Conservation (phyloP, 208 protist species). For the Crithidia thermophila region DNA sequence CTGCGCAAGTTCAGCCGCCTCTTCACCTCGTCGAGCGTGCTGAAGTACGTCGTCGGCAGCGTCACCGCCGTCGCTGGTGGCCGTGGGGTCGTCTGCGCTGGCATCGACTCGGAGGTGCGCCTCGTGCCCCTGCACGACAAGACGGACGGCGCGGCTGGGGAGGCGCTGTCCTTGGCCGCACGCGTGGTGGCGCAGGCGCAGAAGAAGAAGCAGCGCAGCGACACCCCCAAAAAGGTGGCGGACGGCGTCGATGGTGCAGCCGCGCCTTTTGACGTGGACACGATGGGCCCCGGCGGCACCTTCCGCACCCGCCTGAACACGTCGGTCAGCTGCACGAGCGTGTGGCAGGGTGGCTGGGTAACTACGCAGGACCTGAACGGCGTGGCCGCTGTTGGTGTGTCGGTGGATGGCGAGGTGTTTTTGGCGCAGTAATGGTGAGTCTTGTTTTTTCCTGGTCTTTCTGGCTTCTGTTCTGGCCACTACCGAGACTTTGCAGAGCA, state of each 20-base stretch:
- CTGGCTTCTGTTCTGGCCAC: no score
- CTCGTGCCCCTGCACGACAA: slow-evolving; percentile 41
- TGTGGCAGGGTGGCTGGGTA: slow-evolving; percentile 82
- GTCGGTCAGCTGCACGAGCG: slow-evolving; percentile 57
- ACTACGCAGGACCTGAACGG: slow-evolving; percentile 32
- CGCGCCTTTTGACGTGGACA: neutral
- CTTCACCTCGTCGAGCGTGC: slow-evolving; percentile 59
- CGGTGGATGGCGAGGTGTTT: slow-evolving; percentile 73
- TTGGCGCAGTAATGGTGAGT: slow-evolving; percentile 37
- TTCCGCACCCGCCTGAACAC: slow-evolving; percentile 82
- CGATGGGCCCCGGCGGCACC: slow-evolving; percentile 36
- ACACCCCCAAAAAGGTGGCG: neutral
- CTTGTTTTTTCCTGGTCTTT: neutral
- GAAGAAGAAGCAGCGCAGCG: slow-evolving; percentile 19
- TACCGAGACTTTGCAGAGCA: no score
- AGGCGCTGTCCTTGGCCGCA: slow-evolving; percentile 15
- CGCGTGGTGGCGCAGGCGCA: slow-evolving; percentile 17
- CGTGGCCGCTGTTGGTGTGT: slow-evolving; percentile 62
- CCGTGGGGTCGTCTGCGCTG: slow-evolving; percentile 58
- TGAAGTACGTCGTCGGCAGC: slow-evolving; percentile 77
- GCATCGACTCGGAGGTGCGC: slow-evolving; percentile 68
- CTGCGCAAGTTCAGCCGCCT: slow-evolving; percentile 76
- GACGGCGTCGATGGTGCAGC: slow-evolving; percentile 1
- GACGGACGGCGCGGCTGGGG: neutral
- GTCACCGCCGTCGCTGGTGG: slow-evolving; percentile 55